Base-by-base conservation (phyloP, 1,284 basidiomycete species). In the Abortiporus biennis region DNA sequence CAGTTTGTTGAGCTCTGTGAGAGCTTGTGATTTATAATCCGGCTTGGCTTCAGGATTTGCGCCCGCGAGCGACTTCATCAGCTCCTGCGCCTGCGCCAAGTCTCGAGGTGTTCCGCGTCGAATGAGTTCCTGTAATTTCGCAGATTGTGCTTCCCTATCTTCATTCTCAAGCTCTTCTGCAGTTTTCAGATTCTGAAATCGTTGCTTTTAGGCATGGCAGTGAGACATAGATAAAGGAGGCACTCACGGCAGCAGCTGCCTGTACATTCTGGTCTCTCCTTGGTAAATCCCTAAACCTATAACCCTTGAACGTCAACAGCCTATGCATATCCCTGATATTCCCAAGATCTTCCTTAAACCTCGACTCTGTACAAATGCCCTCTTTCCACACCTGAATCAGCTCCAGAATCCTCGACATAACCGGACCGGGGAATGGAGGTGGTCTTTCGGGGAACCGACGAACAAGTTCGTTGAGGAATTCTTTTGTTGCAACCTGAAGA, bases 251-350 rank as follows among this genome's bases (percentile, higher is more conserved):
- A 16, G 70, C 66, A 24, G 67, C 64, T 48, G 72, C 75, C 1
- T 74, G 55, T 0, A 64, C 50, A 1, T 61, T 48, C 47, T 61
- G 73, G 46, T 55, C 68, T 46, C 55, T 68, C 50, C 67, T 72
- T 50, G 67, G 66, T 46, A 66, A 61, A 55, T 78, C 85, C 47
- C 91, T 81, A 68, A 97, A 97, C 8, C 92, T 78, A 64, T 97
- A 97, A 1, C 93, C 94, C 62, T 99, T 99, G 75, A 96, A 98
- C 8, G 82, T 88, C 46, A 99, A 67, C 43, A 99, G 66, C 15
- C 95, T 71, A 64, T 98, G 91, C 96, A 99, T 99, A 65, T 99
- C 96, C 48, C 95, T 69, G 49, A 99, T 97, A 57, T 99, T 97
- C 3, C 90, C 91, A 37, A 99, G 70, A 65, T 99, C 96, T 47